Base-by-base conservation (phyloP, 2,329 filamentous ascomycete species). In the Talaromyces piceae region DNA sequence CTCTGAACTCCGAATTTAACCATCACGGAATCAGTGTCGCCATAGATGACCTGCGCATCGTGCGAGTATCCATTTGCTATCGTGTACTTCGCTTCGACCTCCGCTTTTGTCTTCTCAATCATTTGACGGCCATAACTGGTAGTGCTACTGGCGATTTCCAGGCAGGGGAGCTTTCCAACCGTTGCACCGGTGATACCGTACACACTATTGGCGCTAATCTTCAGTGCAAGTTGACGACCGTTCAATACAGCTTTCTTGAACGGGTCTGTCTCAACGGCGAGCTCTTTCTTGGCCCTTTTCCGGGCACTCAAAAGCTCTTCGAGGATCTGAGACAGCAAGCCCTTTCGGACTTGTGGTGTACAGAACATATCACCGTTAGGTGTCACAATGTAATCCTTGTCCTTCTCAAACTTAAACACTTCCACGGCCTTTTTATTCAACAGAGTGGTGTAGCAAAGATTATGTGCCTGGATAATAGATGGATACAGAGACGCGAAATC, bases 11-110 rank as follows among this genome's bases (percentile, higher is more conserved):
- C 93, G 59, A 98, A 98, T 65, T 96, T 97, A 55, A 98, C 91
- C 93, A 98, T 98, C 73, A 98, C 93, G 7, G 93, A 98, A 78
- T 98, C 93, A 2, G 93, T 98, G 70, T 98, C 93, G 74, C 93
- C 93, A 61, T 98, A 98, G 57, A 98, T 94, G 72, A 98, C 93
- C 65, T 96, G 84, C 0, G 93, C 93, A 67, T 98, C 88, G 67
- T 97, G 89, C 1, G 81, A 83, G 70, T 97, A 98, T 16, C 93
- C 93, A 62, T 98, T 97, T 46, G 88, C 88, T 51, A 96, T 91
- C 45, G 82, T 91, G 70, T 95, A 98, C 58, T 82, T 84, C 37
- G 80, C 78, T 70, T 97, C 91, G 5, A 98, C 93, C 66, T 97
- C 93, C n/a, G 86, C 80, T 70, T 95, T 97, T 1, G 93, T 97